Evolutionary conservation across 306 rosid genomes (phyloP).

Genomic region (Spatholobus suberectus): DNA sequence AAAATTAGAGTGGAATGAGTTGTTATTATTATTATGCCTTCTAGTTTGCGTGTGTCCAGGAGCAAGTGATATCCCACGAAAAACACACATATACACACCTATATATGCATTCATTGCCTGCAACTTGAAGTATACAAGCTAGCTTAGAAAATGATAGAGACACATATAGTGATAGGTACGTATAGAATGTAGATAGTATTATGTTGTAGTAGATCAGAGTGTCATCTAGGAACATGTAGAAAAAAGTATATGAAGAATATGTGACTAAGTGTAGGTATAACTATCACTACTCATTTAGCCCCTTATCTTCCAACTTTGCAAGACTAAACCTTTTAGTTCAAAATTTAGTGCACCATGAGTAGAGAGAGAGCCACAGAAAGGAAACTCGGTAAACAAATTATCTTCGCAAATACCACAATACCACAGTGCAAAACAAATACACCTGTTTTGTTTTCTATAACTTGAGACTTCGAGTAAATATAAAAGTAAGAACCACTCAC

Average conservation of each 20-base stretch:
- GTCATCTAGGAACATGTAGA: neutral
- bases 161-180: neutral
- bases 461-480: conserved; percentile 1
- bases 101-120: neutral
- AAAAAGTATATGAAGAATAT: neutral
- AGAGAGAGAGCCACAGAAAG: neutral
- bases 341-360: neutral
- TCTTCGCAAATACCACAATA: neutral
- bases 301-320: neutral
- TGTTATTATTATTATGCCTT: neutral
- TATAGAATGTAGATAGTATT: neutral
- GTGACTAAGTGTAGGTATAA: neutral
- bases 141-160: neutral
- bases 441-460: neutral
- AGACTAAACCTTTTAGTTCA: neutral
- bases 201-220: neutral
- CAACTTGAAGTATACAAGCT: neutral
- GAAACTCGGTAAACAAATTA: neutral
- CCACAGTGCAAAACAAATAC: neutral
- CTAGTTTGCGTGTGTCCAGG: neutral
- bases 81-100: neutral
- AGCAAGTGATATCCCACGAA: neutral
- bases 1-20: neutral
- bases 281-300: neutral
- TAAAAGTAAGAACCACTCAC: conserved; percentile 53